Base-by-base conservation (phyloP, 2,329 filamentous ascomycete species). In the Colletotrichum sp. region DNA sequence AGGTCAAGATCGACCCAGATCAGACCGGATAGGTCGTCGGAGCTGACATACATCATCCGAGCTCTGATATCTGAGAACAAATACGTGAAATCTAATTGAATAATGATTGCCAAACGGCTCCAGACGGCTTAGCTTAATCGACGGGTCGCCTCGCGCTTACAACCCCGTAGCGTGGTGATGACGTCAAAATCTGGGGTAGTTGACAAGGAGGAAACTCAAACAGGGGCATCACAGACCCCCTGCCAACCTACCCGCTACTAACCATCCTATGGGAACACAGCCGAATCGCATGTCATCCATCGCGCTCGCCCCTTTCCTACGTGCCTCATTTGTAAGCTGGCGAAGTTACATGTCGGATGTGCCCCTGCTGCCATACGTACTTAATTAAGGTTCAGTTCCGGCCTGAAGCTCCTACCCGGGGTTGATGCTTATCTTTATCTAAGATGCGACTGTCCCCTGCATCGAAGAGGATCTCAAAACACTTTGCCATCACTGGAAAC, bases 131-230 rank as follows among this genome's bases (percentile, higher is more conserved):
- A 72, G 36, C n/a, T 3, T 12, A 34, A 7, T n/a, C 24, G 36
- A 26, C 24, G 21, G 67, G 15, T 36, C 26, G 59, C 30, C n/a
- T 26, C 5, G n/a, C 39, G 18, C 18, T 60, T 55, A 55, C 55
- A 55, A 32, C 68, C 69, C 34, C 63, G 18, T 63, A 28, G 34
- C 36, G 66, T 39, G 39, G 15, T 16, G 68, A 64, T 75, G 73
- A 75, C 73, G 73, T 75, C 69, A 67, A 64, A 59, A 67, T 64
- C 69, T 10, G 57, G 69, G 63, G 73, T 67, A 73, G 34, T 34
- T 52, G 63, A 55, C 63, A 55, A 26, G 15, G 67, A 34, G 48
- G 16, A 68, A 68, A 59, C 52, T 59, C 39, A 13, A 55, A 61
- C 55, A 52, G n/a, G 30, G 15, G 43, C 67, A 71, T 59, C 67